Evolutionary conservation across 2,329 filamentous ascomycete genomes (phyloP).

Genomic region (Fusarium verticillioides): DNA sequence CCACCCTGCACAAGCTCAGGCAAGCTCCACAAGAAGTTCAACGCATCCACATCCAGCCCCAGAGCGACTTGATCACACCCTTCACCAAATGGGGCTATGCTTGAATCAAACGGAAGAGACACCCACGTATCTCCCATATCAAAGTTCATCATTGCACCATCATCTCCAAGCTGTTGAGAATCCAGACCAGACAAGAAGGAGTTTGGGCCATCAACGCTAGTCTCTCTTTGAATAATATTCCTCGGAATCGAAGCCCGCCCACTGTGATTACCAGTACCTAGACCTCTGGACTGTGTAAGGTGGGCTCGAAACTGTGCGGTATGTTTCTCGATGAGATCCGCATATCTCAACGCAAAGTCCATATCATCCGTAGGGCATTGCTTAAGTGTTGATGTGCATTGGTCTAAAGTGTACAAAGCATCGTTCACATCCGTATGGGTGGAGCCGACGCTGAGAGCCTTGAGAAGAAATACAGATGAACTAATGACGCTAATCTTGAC

Average conservation of each 20-base stretch:
- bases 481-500: slow-evolving; percentile 36
- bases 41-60: slow-evolving; percentile 19
- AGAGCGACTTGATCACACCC: slow-evolving; percentile 16
- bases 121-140: slow-evolving; percentile 16
- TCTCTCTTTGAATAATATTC: neutral
- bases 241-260: neutral
- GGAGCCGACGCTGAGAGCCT: slow-evolving; percentile 32
- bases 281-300: neutral
- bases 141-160: neutral
- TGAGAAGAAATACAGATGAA: slow-evolving; percentile 38
- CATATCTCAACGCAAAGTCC: slow-evolving; percentile 41
- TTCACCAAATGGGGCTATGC: slow-evolving; percentile 20
- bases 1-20: slow-evolving; percentile 11
- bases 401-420: slow-evolving; percentile 24
- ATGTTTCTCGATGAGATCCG: slow-evolving; percentile 38
- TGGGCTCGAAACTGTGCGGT: slow-evolving; percentile 26
- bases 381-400: slow-evolving; percentile 28
- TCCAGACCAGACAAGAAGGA: neutral
- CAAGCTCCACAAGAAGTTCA: slow-evolving; percentile 29
- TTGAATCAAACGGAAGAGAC: slow-evolving; percentile 23
- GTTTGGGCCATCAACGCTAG: neutral
- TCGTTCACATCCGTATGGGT: slow-evolving; percentile 26
- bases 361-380: slow-evolving; percentile 34
- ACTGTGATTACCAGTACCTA: neutral
- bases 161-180: neutral